Evolutionary conservation across 805 yeast genomes (phyloP), one percentile per base, ranked within the genome.

Genomic region (Metschnikowia baotianmanensis): DNA sequence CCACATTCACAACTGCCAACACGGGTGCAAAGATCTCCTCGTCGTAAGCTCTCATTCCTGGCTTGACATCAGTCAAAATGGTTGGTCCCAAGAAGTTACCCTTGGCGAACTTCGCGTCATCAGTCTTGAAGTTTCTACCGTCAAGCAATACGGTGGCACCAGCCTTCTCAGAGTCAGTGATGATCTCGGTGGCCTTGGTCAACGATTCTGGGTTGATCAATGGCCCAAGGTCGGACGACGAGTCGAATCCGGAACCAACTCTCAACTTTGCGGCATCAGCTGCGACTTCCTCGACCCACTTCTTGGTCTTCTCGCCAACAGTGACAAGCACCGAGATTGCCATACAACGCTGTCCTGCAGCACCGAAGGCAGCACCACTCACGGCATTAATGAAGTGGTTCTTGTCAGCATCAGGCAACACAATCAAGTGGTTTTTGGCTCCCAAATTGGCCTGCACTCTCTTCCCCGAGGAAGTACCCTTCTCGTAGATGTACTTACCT

Each of bases 341-440:
- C 85, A 83, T 80, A 65, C 91, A 83, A 58, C 89, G 78, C 71
- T 83, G 91, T 47, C 90, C 91, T 15, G 90, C 89, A 37, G 90
- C 89, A 23, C 90, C 88, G 61, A 83, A 83, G 18, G 88, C 86
- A 39, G 90, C 88, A 36, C 87, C 84, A 43, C 72, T 80, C 34
- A 83, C 66, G 40, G 85, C 82, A 57, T 78, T 80, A 51, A 83
- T 65, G 35, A 85, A 76, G 47, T 77, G 78, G 46, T 67, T 62
- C 61, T 78, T 77, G 63, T 81, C 77, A 34, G 88, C 87, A 54
- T 83, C 90, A 13, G 89, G 87, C 47, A 82, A 67, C 13, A 83
- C 78, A 40, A 84, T 74, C 55, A 83, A 75, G 62, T 83, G 91
- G 71, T 83, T 83, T 67, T 83, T 83, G 33, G 90, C 90, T 17